phyloP scores from a whole-genome alignment of 495 filamentous ascomycete species.

The Filosporella fistucella region DNA sequence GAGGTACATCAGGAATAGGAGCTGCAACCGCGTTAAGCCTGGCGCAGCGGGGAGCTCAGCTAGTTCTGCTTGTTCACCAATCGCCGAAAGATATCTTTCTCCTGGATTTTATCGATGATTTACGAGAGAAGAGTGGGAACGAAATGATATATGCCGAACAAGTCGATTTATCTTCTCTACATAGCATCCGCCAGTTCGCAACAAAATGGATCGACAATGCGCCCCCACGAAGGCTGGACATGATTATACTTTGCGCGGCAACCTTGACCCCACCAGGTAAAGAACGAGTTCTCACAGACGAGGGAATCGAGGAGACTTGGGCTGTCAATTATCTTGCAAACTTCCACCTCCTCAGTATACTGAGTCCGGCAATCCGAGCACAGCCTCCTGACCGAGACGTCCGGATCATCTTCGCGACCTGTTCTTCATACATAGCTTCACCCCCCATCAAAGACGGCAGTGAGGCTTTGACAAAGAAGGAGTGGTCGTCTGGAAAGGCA shows the following conservation, averaged over 20 bases:
- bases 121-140: slow-evolving; percentile 76
- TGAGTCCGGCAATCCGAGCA: slow-evolving; percentile 79
- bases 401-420: slow-evolving; percentile 79
- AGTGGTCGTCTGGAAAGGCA: slow-evolving; percentile 48
- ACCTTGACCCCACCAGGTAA: slow-evolving; percentile 62
- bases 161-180: slow-evolving; percentile 79
- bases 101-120: slow-evolving; percentile 84
- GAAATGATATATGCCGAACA: slow-evolving; percentile 92
- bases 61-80: slow-evolving; percentile 84
- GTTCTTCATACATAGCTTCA: slow-evolving; percentile 76
- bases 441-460: slow-evolving; percentile 46
- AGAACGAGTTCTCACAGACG: slow-evolving; percentile 51
- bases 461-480: slow-evolving; percentile 34
- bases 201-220: slow-evolving; percentile 98
- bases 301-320: slow-evolving; percentile 86
- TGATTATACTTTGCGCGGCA: slow-evolving; percentile 82
- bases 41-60: slow-evolving; percentile 79
- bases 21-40: slow-evolving; percentile 68
- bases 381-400: slow-evolving; percentile 94
- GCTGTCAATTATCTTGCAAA: slow-evolving; percentile 93
- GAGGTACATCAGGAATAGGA: slow-evolving; percentile 92
- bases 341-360: slow-evolving; percentile 87
- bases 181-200: slow-evolving; percentile 90
- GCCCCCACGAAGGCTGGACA: slow-evolving; percentile 86
- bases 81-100: slow-evolving; percentile 79